These are phyloP conservation scores for Dendryphion nanum DNA, from an alignment of 2,329 filamentous ascomycete genomes.

Conservation along the genomic window DNA sequence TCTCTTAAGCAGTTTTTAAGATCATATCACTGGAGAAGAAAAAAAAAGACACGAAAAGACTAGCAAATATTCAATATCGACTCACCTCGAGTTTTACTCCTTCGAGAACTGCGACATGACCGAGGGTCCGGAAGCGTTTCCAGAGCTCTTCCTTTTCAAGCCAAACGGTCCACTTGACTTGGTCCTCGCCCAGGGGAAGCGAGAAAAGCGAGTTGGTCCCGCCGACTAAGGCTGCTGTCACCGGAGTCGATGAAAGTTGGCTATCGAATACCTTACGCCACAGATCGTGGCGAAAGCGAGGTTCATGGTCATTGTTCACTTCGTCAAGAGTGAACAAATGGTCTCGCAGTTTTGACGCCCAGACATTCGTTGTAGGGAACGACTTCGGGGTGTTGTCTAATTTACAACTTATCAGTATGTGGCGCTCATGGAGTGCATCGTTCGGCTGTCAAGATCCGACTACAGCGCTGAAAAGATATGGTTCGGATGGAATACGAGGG, in stretches of 20 bases:
- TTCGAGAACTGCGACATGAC: slow-evolving; percentile 62
- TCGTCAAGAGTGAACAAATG: slow-evolving; percentile 19
- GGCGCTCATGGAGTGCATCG: too few relatives aligned
- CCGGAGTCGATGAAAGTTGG: slow-evolving; percentile 53
- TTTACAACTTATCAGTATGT: too few relatives aligned
- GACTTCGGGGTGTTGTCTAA: slow-evolving; percentile 9
- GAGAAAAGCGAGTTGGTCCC: slow-evolving; percentile 56
- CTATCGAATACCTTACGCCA: slow-evolving; percentile 66
- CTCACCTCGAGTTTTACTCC: slow-evolving; percentile 48
- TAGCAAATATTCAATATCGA: neutral
- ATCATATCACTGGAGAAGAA: too few relatives aligned
- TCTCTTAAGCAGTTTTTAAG: too few relatives aligned
- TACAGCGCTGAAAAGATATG: neutral
- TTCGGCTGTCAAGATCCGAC: too few relatives aligned
- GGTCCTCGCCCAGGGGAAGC: slow-evolving; percentile 59
- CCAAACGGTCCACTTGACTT: slow-evolving; percentile 58
- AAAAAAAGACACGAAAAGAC: neutral
- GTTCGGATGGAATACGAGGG: neutral
- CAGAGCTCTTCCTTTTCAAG: slow-evolving; percentile 61
- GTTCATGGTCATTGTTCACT: slow-evolving; percentile 55
- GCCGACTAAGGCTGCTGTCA: slow-evolving; percentile 39
- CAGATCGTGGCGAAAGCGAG: slow-evolving; percentile 63
- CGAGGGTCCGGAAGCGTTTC: slow-evolving; percentile 64
- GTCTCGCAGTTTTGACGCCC: slow-evolving; percentile 63
- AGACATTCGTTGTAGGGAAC: slow-evolving; percentile 30